Conservation (phyloP, 208 protist species). For the Wallacemonas rigidus region DNA sequence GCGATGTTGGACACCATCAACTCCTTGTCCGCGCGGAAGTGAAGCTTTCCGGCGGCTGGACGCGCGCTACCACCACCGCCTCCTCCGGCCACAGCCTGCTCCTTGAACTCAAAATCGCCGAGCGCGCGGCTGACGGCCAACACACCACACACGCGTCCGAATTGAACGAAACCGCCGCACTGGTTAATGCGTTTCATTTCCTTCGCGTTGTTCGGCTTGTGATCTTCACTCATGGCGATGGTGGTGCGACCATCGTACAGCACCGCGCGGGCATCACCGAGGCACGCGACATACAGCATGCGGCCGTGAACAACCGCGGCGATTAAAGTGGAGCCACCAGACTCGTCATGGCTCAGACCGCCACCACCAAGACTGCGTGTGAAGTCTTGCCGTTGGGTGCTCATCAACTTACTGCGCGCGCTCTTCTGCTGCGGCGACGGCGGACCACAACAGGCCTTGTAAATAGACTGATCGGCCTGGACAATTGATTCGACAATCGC, state of each 20-base stretch:
- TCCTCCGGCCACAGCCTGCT: conserved; percentile 28
- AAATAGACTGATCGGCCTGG: conserved; percentile 60
- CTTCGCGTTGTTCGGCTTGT: conserved; percentile 82
- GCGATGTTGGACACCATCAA: conserved; percentile 84
- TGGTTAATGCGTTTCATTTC: conserved; percentile 77
- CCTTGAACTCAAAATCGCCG: conserved; percentile 93
- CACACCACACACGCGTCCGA: conserved; percentile 91
- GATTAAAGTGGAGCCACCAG: conserved; percentile 76
- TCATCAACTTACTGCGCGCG: conserved; percentile 10
- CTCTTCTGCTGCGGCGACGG: background rate
- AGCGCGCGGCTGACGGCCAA: conserved; percentile 90
- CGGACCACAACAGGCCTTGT: conserved; percentile 13
- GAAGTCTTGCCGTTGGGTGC: conserved; percentile 16
- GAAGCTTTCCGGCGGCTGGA: conserved; percentile 8
- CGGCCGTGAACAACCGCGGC: conserved; percentile 63
- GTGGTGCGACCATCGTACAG: conserved; percentile 72
- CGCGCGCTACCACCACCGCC: conserved; percentile 16
- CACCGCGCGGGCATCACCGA: conserved; percentile 88
- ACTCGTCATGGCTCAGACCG: conserved; percentile 13
- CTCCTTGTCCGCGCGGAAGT: conserved; percentile 34
- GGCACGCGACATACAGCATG: conserved; percentile 86
- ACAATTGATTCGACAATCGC: conserved; percentile 77
- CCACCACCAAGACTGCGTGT: conserved; percentile 20
- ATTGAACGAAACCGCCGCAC: conserved; percentile 90
- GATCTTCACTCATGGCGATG: conserved; percentile 91